phyloP scores from a whole-genome alignment of 441 rosid species.

The Sinapis alba region DNA sequence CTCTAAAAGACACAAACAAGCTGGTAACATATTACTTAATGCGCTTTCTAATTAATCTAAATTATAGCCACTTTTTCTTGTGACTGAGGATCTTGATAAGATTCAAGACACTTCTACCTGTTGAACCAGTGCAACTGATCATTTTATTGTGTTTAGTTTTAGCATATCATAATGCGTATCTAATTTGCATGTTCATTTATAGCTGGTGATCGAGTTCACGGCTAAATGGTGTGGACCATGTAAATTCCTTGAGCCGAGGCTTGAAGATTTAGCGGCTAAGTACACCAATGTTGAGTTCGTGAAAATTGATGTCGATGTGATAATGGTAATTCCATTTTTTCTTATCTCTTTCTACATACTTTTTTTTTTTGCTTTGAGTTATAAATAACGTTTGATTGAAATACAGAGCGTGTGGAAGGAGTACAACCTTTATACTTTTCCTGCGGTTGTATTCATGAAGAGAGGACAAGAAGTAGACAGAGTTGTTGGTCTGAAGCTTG shows the following conservation, averaged over 20 bases:
- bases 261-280: constrained; percentile 57
- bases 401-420: constrained; percentile 31
- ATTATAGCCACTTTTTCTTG: too few species aligned
- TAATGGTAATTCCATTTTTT: constrained; percentile 41
- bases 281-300: constrained; percentile 62
- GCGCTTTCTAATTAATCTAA: too few species aligned
- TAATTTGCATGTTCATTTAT: not conserved
- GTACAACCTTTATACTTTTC: constrained; percentile 41
- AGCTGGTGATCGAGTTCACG: constrained; percentile 76
- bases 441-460: too few species aligned
- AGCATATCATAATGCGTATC: not conserved
- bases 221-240: constrained; percentile 87
- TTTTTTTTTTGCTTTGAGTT: too few species aligned
- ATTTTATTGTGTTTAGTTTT: not conserved
- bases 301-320: constrained; percentile 68
- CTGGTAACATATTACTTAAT: constrained; percentile 44
- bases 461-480: too few species aligned
- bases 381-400: not conserved
- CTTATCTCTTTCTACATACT: not conserved
- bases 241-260: constrained; percentile 51
- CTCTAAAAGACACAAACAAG: constrained; percentile 55
- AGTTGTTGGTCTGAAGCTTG: too few species aligned
- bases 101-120: not conserved
- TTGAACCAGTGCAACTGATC: not conserved
- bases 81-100: not conserved